Percentiles rank a stretch among this genome's conserved stretches.
These are phyloP conservation scores for Penicillium ucsense DNA, from an alignment of 495 filamentous ascomycete genomes.

Conservation along the genomic window DNA sequence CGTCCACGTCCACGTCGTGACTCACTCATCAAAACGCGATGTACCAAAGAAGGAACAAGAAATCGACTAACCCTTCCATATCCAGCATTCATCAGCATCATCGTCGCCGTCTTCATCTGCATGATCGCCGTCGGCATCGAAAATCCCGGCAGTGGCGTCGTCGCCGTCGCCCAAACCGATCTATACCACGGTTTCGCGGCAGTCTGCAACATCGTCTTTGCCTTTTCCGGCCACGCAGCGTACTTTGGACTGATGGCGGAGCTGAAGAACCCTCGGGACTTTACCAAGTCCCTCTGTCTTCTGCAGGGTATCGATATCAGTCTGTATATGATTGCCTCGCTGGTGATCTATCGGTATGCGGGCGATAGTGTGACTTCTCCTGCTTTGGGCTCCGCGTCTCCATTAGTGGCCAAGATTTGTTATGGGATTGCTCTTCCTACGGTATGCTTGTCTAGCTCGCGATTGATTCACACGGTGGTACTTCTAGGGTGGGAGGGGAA, in stretches of 20 bases:
- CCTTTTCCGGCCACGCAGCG: constrained; percentile 52
- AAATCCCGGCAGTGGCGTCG: constrained; percentile 18
- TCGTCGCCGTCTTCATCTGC: constrained; percentile 57
- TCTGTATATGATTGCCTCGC: constrained; percentile 47
- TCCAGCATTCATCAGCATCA: constrained; percentile 53
- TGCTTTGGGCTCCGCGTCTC: constrained; percentile 59
- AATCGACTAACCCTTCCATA: constrained; percentile 19
- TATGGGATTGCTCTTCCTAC: constrained; percentile 75
- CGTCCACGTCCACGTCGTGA: not conserved
- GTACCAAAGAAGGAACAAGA: too few relatives aligned
- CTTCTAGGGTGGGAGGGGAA: too few relatives aligned
- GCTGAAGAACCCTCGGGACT: constrained; percentile 59
- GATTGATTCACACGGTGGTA: not conserved
- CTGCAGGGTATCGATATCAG: constrained; percentile 55
- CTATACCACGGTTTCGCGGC: constrained; percentile 31
- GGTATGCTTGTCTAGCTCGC: constrained; percentile 16
- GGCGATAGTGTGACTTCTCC: constrained; percentile 59
- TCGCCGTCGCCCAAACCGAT: constrained; percentile 21
- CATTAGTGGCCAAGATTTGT: constrained; percentile 53
- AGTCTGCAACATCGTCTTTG: constrained; percentile 40
- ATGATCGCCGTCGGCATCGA: constrained; percentile 56
- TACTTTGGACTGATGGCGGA: constrained; percentile 73
- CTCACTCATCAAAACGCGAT: too few relatives aligned
- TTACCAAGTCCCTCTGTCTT: constrained; percentile 53
- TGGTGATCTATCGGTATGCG: constrained; percentile 60